Evolutionary conservation across 1,284 basidiomycete genomes (phyloP).

Genomic region (Vanrija pseudolonga): DNA sequence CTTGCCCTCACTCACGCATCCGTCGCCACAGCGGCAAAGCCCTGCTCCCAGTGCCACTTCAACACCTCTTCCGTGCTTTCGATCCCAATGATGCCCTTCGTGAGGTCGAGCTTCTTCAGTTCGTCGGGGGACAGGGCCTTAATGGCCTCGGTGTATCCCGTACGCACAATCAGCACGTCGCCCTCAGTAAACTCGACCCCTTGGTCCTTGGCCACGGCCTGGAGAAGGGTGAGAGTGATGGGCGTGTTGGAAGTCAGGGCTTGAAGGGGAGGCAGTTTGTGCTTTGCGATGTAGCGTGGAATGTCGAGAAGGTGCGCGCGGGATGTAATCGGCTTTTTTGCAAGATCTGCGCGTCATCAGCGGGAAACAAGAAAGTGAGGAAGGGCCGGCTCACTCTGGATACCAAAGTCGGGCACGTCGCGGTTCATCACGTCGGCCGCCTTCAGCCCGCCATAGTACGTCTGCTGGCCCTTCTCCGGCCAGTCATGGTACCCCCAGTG

Average conservation of each 20-base stretch:
- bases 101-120: constrained; percentile 9
- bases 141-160: constrained; percentile 47
- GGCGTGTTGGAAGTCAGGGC: constrained; percentile 33
- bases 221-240: constrained; percentile 29
- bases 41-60: constrained; percentile 50
- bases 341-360: constrained; percentile 3
- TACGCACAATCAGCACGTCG: constrained; percentile 46
- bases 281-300: constrained; percentile 31
- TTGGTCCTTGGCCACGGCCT: constrained; percentile 26
- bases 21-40: constrained; percentile 49
- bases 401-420: constrained; percentile 4
- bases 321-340: constrained; percentile 16
- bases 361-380: no score
- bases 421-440: constrained; percentile 6
- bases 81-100: constrained; percentile 23
- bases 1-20: constrained; percentile 40
- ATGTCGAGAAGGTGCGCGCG: constrained; percentile 21
- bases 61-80: constrained; percentile 34
- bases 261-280: constrained; percentile 40
- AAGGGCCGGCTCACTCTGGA: constrained; percentile 14
- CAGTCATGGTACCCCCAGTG: constrained; percentile 33
- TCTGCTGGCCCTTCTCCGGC: constrained; percentile 11
- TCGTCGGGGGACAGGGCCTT: constrained; percentile 26
- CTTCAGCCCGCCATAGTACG: constrained; percentile 14
- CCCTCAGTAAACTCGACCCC: constrained; percentile 35